Evolutionary conservation across 176 grass and related monocot genomes (phyloP), one percentile per base, ranked within the genome.

Genomic region (Dactylis glomerata): DNA sequence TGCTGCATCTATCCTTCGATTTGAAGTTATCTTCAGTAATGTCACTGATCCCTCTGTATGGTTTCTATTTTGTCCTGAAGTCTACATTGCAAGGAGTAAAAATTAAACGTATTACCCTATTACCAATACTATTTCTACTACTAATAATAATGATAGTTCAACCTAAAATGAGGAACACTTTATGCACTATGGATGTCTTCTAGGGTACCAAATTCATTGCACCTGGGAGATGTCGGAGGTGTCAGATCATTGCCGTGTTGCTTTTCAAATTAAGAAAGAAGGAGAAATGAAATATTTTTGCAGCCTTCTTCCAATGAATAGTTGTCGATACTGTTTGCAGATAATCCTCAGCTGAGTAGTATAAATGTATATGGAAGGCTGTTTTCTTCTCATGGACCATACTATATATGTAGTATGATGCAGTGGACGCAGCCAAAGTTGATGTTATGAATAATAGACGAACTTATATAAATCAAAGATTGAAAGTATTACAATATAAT

Each of bases 131-230:
- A 8, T 6, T 40, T 6, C 38, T 40, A 41, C 3, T 41, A 64
- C 32, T 17, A 37, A 37, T 13, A 30, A 64, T 32, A 31, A 16
- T 7, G 10, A 20, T 20, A 41, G 58, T 16, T 66, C 16, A 89
- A 40, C 70, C 26, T 86, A 17, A 46, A 70, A 50, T 7, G n/a
- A 27, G 78, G 78, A 83, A 77, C 22, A 76, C 24, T 40, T 86
- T 77, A 75, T 63, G 72, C 42, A 77, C 42, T 65, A 45, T 67
- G 46, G 31, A 73, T 74, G 45, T 56, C 57, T 66, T 54, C 9
- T 42, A 28, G 22, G 34, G 77, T 74, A 73, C 73, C 42, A 71
- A 68, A 82, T 23, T 56, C 41, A 82, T 86, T 82, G 73, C 41
- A 77, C 59, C 42, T 44, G 42, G 42, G 62, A 82, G 30, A 59